These are phyloP conservation scores for Boletus reticuloceps DNA, from an alignment of 768 basidiomycete species.

Conservation along the genomic window DNA sequence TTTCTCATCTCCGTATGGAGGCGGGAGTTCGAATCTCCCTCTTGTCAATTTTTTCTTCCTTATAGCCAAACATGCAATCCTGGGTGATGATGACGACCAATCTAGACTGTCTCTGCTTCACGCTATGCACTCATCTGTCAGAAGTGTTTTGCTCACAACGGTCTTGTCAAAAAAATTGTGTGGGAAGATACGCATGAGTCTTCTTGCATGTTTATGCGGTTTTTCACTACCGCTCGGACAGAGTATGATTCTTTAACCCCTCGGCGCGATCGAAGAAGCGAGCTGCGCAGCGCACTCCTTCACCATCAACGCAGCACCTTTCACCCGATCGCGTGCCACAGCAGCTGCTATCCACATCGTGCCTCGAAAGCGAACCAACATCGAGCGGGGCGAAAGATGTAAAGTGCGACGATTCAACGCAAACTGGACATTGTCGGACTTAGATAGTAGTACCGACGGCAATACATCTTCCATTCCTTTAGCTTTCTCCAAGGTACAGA, in stretches of 20 bases:
- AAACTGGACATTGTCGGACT: constrained; percentile 4
- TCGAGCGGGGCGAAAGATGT: background rate
- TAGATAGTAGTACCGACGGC: background rate
- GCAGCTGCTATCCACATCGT: background rate
- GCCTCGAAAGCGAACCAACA: background rate
- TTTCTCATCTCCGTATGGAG: constrained; percentile 33
- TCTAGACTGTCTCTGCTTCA: constrained; percentile 39
- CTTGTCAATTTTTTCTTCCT: constrained; percentile 22
- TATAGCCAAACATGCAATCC: constrained; percentile 48
- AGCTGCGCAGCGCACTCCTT: constrained; percentile 24
- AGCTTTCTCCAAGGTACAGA: background rate
- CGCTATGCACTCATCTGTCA: constrained; percentile 60
- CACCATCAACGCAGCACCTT: constrained; percentile 16
- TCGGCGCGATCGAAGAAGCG: constrained; percentile 36
- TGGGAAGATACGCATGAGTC: constrained; percentile 82
- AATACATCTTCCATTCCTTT: constrained; percentile 4
- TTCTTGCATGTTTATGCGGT: background rate
- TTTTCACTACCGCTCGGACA: constrained; percentile 28
- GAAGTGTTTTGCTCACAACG: constrained; percentile 86
- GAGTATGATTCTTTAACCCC: constrained; percentile 83
- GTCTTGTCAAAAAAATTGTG: constrained; percentile 76
- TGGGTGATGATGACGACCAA: constrained; percentile 69
- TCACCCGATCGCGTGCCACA: constrained; percentile 10
- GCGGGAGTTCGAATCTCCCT: constrained; percentile 37
- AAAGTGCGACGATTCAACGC: background rate